Base-by-base conservation (phyloP, 192 early-diverging fungal genomes). In the Gonapodya sp. region DNA sequence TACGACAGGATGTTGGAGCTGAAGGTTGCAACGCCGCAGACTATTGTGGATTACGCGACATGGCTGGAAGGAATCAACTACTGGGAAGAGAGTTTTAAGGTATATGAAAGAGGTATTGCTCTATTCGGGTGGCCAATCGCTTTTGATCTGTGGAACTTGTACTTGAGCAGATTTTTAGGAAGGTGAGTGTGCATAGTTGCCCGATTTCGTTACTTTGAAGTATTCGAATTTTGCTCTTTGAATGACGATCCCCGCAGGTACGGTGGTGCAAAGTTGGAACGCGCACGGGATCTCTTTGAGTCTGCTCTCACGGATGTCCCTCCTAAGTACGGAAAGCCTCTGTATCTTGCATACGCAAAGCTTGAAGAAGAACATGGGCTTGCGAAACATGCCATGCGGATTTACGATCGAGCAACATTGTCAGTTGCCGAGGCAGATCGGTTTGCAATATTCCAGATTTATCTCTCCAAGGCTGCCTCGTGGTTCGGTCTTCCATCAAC, bases 111-210 rank as follows among this genome's bases (percentile, higher is more conserved):
- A 80, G 98, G 97, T 2, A 96, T 99, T 82, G 94, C 95, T 16
- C 84, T 92, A n/a, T 98, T 99, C 83, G 96, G 96, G 24, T 98
- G 94, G 83, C 97, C 98, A 0, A 94, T 97, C 79, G 96, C 98
- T 0, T 94, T 96, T 83, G 98, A 99, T 81, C 88, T 99, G 46
- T 99, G 98, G 98, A 97, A 94, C 84, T 86, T 97, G 31, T 99
- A 99, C 87, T 86, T 99, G 73, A 86, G 89, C 18, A 92, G 93
- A 81, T 98, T 98, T 81, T 86, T 96, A 32, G 83, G 83, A 18
- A 94, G 97, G 35, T 97, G 96, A 84, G 1, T 34, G 0, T 78
- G 31, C 24, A 24, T 73, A 30, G 34, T 34, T 73, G 46, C 31
- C 32, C 1, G n/a, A 18, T 35, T 33, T 0, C 34, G 77, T 64